phyloP scores from a whole-genome alignment of 495 filamentous ascomycete species.

The Achaetomiella virescens region DNA sequence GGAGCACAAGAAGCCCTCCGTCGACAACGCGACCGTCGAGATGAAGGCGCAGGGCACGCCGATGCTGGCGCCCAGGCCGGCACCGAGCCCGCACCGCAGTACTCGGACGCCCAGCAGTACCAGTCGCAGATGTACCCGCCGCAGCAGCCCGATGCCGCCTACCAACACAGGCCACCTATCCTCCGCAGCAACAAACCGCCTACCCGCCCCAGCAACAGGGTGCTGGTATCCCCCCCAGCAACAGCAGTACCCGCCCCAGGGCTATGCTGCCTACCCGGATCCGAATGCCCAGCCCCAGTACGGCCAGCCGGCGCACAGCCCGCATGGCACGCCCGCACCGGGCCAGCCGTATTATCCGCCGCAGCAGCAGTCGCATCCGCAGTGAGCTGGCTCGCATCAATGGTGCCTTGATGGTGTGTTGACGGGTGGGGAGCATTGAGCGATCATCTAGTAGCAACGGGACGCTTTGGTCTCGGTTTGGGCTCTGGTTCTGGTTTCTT shows the following conservation, averaged over 20 bases:
- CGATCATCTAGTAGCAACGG: too few species aligned
- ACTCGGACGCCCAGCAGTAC: conserved; percentile 20
- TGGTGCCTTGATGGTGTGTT: too few species aligned
- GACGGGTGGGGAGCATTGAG: too few species aligned
- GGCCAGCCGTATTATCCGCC: conserved; percentile 21
- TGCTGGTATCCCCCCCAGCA: background rate
- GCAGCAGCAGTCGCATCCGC: conserved; percentile 5
- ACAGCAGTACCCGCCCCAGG: conserved; percentile 3
- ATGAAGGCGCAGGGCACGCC: conserved; percentile 29
- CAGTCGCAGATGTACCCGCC: conserved; percentile 14
- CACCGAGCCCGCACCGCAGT: conserved; percentile 17
- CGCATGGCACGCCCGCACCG: conserved; percentile 15
- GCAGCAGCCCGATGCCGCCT: background rate
- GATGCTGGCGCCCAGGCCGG: conserved; percentile 23
- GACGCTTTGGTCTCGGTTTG: background rate
- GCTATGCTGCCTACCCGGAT: conserved; percentile 4
- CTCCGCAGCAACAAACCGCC: conserved; percentile 2
- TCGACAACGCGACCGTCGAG: conserved; percentile 30
- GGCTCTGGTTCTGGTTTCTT: too few species aligned
- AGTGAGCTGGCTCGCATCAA: too few species aligned
- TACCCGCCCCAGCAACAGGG: background rate
- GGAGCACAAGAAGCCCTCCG: conserved; percentile 16
- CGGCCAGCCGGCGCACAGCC: conserved; percentile 8
- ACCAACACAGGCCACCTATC: background rate
- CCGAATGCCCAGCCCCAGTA: conserved; percentile 6